Percentiles rank a stretch among this genome's conserved stretches.
Conservation (phyloP, 192 early-diverging fungal species). For the Rhizophagus clarus region DNA sequence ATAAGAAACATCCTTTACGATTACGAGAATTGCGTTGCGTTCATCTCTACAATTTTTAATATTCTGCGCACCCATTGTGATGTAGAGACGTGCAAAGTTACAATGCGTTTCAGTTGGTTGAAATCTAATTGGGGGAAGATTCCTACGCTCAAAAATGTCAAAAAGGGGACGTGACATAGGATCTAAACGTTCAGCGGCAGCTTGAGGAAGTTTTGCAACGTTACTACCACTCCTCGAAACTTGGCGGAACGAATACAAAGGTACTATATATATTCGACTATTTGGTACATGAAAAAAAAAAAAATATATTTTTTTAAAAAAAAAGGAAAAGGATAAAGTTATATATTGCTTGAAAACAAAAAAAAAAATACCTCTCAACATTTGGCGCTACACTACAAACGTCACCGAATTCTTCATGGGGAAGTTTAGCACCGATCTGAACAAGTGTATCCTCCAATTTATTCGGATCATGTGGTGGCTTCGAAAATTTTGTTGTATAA, state of each 20-base stretch:
- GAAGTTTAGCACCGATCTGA: background rate
- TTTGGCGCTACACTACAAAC: background rate
- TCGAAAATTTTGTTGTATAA: background rate
- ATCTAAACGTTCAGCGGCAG: background rate
- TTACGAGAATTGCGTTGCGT: constrained; percentile 9
- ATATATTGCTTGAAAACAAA: background rate
- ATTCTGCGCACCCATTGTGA: background rate
- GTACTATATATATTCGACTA: background rate
- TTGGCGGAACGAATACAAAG: background rate
- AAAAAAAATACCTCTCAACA: background rate
- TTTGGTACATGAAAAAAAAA: background rate
- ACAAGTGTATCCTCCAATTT: background rate
- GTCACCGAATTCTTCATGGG: constrained; percentile 14
- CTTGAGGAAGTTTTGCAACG: background rate
- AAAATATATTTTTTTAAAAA: background rate
- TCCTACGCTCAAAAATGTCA: background rate
- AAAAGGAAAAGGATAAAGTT: no score
- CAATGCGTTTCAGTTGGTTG: background rate
- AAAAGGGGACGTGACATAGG: background rate
- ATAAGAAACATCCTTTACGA: background rate
- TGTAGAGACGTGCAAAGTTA: background rate
- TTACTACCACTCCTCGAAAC: background rate
- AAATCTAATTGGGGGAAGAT: background rate
- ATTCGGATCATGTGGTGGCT: background rate
- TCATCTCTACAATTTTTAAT: constrained; percentile 19